phyloP scores from a whole-genome alignment of 2,329 filamentous ascomycete species.

The Xylaria sp. region DNA sequence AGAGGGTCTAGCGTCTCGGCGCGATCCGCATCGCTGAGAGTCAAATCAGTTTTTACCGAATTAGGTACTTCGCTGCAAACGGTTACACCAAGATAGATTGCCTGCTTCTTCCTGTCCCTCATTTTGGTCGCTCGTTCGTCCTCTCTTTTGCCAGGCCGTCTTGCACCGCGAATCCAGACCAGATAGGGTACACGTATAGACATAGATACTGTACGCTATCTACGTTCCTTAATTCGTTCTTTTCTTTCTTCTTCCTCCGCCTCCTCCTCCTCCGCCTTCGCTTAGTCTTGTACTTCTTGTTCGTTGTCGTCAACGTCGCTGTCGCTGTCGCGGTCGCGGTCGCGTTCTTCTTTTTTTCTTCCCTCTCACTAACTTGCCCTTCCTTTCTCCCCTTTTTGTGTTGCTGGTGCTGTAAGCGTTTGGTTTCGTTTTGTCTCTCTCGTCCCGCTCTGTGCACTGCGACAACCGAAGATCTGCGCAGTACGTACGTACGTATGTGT shows the following conservation, averaged over 20 bases:
- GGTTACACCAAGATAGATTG: neutral
- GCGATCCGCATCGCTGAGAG: conserved; percentile 8
- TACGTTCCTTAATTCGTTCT: neutral
- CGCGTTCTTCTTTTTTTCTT: neutral
- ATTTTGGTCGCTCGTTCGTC: neutral
- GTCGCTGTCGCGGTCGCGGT: no score
- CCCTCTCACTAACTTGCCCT: neutral
- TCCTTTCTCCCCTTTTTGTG: neutral
- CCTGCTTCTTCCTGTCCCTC: neutral
- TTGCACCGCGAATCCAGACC: neutral
- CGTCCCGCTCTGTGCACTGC: conserved; percentile 7
- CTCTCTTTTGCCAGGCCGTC: conserved; percentile 3
- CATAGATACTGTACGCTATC: neutral
- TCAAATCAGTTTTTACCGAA: neutral
- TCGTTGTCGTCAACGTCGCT: no score
- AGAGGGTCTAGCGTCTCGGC: conserved; percentile 11
- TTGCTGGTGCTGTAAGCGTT: conserved; percentile 8
- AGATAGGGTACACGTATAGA: neutral
- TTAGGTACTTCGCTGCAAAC: neutral
- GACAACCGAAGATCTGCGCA: neutral
- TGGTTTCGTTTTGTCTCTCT: conserved; percentile 10
- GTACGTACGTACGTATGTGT: neutral
- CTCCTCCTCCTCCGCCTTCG: neutral
- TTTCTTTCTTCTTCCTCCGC: neutral
- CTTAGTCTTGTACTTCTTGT: neutral